A percentile compares a stretch with the other conserved stretches of the same genome.
phyloP scores from a whole-genome alignment of 768 basidiomycete species.

The Russula lepida region DNA sequence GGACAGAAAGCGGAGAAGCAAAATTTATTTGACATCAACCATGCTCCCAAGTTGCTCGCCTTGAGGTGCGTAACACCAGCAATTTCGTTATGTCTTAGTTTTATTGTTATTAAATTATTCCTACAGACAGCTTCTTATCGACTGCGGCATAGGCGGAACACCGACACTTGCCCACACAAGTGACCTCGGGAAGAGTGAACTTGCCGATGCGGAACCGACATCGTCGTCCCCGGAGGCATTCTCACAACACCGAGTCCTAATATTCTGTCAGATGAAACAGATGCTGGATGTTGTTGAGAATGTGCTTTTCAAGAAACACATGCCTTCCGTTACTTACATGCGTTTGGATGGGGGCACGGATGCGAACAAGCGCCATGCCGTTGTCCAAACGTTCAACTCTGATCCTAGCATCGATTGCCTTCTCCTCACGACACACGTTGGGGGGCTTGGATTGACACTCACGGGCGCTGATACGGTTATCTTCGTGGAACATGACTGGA shows the following conservation, averaged over 20 bases:
- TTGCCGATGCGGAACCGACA: slow-evolving; percentile 49
- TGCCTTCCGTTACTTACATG: slow-evolving; percentile 99
- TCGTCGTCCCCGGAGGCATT: slow-evolving; percentile 41
- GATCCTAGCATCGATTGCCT: slow-evolving; percentile 97
- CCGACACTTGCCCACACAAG: slow-evolving; percentile 32
- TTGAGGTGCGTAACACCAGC: slow-evolving; percentile 51
- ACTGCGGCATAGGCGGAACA: slow-evolving; percentile 80
- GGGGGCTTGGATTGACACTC: slow-evolving; percentile 89
- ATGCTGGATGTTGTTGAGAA: slow-evolving; percentile 98
- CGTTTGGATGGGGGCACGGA: slow-evolving; percentile 92
- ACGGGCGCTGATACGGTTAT: slow-evolving; percentile 99
- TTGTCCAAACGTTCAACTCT: slow-evolving; percentile 96
- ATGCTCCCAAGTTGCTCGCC: slow-evolving; percentile 91
- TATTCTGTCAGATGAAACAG: slow-evolving; percentile 99
- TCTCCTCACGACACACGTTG: slow-evolving; percentile 92
- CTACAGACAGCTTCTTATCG: slow-evolving; percentile 78
- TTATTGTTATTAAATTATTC: neutral
- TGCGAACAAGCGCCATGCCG: slow-evolving; percentile 86
- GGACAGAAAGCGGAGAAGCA: slow-evolving; percentile 35
- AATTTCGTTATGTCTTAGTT: slow-evolving; percentile 7
- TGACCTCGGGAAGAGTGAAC: slow-evolving; percentile 60
- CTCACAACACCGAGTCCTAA: slow-evolving; percentile 96
- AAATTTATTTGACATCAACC: slow-evolving; percentile 68
- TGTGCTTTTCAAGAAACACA: slow-evolving; percentile 81
- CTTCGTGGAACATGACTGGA: slow-evolving; percentile 99